Percentiles rank a stretch among this genome's conserved stretches.
These are phyloP conservation scores for Trichoderma reesei DNA, from an alignment of 495 filamentous ascomycete species.

Conservation along the genomic window DNA sequence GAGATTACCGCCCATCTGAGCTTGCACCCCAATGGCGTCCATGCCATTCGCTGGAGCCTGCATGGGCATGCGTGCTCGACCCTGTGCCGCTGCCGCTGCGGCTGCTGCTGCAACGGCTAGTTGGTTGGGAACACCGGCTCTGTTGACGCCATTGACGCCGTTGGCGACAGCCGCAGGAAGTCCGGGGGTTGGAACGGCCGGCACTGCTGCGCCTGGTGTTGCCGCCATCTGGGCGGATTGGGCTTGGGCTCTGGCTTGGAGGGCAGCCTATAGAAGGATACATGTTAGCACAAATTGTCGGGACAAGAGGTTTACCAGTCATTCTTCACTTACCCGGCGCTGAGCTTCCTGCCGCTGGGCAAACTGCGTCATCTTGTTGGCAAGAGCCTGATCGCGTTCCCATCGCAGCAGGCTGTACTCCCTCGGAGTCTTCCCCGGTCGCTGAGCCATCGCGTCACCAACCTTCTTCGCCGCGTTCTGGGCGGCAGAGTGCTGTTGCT, in stretches of 20 bases:
- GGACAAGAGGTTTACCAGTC: neutral
- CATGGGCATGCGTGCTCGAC: slow-evolving; percentile 31
- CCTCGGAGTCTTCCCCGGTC: slow-evolving; percentile 56
- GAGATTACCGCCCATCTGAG: slow-evolving; percentile 36
- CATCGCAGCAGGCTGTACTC: slow-evolving; percentile 83
- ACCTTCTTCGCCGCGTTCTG: slow-evolving; percentile 62
- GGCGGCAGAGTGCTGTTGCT: slow-evolving; percentile 69
- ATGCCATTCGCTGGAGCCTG: slow-evolving; percentile 33
- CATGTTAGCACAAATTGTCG: neutral
- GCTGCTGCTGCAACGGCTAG: slow-evolving; percentile 22
- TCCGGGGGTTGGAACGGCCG: slow-evolving; percentile 20
- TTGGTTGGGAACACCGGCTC: slow-evolving; percentile 13
- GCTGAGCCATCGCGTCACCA: slow-evolving; percentile 51
- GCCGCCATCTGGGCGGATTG: slow-evolving; percentile 31
- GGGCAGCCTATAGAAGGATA: slow-evolving; percentile 21
- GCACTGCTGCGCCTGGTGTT: neutral
- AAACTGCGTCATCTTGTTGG: slow-evolving; percentile 62
- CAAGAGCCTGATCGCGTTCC: slow-evolving; percentile 69
- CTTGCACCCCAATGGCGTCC: slow-evolving; percentile 21
- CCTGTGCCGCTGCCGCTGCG: slow-evolving; percentile 25
- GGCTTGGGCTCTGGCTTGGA: slow-evolving; percentile 30
- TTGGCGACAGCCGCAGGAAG: slow-evolving; percentile 19
- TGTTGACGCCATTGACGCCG: slow-evolving; percentile 9
- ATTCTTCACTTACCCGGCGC: slow-evolving; percentile 42
- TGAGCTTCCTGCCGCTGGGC: slow-evolving; percentile 49